Percentiles rank a stretch among this genome's conserved stretches.
These are phyloP conservation scores for Fusarium tuaranense DNA, from an alignment of 2,329 filamentous ascomycete species.

Conservation along the genomic window DNA sequence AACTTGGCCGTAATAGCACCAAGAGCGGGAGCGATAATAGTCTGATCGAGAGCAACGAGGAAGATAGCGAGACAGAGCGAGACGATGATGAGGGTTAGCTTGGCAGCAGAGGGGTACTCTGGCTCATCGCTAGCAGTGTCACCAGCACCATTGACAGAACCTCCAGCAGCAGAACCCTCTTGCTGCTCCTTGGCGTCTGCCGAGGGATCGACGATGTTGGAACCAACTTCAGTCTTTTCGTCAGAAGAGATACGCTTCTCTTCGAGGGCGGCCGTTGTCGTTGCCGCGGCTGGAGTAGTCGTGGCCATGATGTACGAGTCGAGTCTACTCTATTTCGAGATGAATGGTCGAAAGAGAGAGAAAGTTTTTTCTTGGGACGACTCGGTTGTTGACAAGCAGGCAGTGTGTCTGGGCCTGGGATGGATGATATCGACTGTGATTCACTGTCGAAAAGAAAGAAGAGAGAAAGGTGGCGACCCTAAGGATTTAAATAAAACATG, in stretches of 20 bases:
- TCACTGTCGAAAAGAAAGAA: neutral
- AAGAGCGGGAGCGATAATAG: conserved; percentile 64
- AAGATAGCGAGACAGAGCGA: conserved; percentile 61
- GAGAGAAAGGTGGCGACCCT: neutral
- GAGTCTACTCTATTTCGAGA: neutral
- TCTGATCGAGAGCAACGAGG: conserved; percentile 64
- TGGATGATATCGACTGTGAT: neutral
- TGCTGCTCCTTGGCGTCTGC: conserved; percentile 26
- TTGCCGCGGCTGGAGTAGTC: conserved; percentile 24
- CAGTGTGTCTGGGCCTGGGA: neutral
- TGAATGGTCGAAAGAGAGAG: neutral
- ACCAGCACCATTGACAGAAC: neutral
- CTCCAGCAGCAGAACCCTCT: conserved; percentile 12
- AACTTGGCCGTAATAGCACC: conserved; percentile 63
- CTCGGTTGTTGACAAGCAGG: neutral
- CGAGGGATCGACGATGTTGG: conserved; percentile 34
- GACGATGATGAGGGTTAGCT: conserved; percentile 55
- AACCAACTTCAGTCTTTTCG: conserved; percentile 49
- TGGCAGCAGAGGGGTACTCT: conserved; percentile 55
- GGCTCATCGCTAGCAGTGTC: conserved; percentile 13
- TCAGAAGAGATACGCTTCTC: conserved; percentile 45
- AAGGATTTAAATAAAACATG: conserved; percentile 1
- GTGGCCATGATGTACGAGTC: conserved; percentile 21
- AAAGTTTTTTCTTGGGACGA: neutral
- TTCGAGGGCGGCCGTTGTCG: conserved; percentile 31